These are phyloP conservation scores for Colletotrichum sp. DNA, from an alignment of 2,329 filamentous ascomycete genomes.

Conservation along the genomic window DNA sequence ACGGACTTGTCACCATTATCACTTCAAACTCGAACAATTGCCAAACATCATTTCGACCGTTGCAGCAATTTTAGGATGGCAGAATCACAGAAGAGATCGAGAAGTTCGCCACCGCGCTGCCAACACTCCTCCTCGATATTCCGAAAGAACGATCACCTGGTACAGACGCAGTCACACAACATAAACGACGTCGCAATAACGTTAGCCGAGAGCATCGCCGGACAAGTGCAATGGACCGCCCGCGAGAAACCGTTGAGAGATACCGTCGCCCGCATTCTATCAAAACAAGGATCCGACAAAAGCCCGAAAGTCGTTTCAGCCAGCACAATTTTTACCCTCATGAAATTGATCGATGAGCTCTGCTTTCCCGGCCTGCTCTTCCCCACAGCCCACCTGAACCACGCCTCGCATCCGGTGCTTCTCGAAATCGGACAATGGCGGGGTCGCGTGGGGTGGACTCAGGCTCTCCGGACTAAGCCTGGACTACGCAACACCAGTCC, in stretches of 20 bases:
- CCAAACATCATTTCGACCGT: background rate
- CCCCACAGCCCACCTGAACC: conserved; percentile 11
- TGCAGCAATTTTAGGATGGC: background rate
- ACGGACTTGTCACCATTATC: background rate
- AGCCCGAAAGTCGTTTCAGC: background rate
- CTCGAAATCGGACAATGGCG: conserved; percentile 9
- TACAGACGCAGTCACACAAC: background rate
- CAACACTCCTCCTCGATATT: background rate
- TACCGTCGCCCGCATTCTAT: background rate
- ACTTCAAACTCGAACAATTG: background rate
- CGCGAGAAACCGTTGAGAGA: background rate
- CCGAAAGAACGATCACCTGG: background rate
- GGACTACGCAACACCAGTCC: background rate
- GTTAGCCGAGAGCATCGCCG: conserved; percentile 1
- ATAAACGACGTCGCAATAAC: conserved; percentile 15
- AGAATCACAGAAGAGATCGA: background rate
- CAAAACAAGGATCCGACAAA: conserved; percentile 1
- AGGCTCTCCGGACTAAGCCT: conserved; percentile 1
- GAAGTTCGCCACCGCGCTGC: background rate
- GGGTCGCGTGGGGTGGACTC: conserved; percentile 16
- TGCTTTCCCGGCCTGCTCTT: conserved; percentile 7
- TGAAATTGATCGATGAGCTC: conserved; percentile 14
- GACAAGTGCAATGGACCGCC: background rate
- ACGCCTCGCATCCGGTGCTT: conserved; percentile 5
- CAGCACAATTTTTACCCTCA: conserved; percentile 4